Base-by-base conservation (phyloP, 2,329 filamentous ascomycete genomes). In the Arthrobotrys iridis region DNA sequence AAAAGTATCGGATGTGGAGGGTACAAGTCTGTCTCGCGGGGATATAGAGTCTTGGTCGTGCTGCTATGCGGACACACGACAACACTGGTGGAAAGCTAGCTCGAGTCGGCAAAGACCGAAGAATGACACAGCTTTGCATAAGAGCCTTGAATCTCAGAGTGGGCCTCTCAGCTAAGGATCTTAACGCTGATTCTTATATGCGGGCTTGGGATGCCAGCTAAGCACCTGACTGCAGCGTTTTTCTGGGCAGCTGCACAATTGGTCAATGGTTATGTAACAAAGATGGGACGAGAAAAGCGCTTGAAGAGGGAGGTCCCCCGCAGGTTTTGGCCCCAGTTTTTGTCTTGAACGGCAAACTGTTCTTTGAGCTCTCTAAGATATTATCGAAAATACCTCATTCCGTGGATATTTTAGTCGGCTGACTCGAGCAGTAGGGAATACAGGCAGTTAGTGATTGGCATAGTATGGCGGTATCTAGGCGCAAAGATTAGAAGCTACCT, bases 31-130 rank as follows among this genome's bases (percentile, higher is more conserved):
- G 43, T n/a, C 3, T 28, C 13, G 35, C 50, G 50, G 50, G 28
- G 50, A 55, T 52, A 55, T 18, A 37, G 45, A 62, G n/a, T 1
- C 28, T 22, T 24, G 28, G n/a, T 26, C 37, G 55, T 57, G 55
- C 43, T 33, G 57, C 22, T 37, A 30, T 35, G 26, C 24, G 13
- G 24, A 58, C 58, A 64, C 58, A 48, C 57, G 58, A 71, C 66
- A 71, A 71, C 46, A 20, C 28, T 4, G 33, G 15, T 37, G 6
- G 4, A 22, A 10, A 13, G 4, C 43, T 55, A 55, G 45, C n/a
- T 41, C 63, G 35, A 40, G 55, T 64, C 58, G 66, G 66, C 66
- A 64, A 64, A 46, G 37, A 24, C 46, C 66, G 58, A 71, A 64
- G 46, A 64, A 46, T 40, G 66, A 46, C 15, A 24, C 7, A n/a